phyloP scores from a whole-genome alignment of 2,329 filamentous ascomycete species.

The Phialocephala subalpina region DNA sequence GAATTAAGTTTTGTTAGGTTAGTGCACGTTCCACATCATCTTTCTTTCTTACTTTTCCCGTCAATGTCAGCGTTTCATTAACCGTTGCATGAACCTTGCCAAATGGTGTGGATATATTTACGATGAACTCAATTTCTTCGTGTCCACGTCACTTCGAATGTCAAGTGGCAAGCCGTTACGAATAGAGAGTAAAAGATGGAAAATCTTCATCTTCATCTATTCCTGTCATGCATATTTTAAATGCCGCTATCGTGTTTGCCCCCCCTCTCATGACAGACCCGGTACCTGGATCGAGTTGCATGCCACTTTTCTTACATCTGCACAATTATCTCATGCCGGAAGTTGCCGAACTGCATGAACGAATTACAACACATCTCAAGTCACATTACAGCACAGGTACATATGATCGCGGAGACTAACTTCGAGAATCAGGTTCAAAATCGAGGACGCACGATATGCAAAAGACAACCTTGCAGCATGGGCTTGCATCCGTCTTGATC shows the following conservation, averaged over 20 bases:
- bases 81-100: not conserved
- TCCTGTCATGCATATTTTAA: not conserved
- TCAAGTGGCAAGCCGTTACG: not conserved
- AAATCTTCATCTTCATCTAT: not conserved
- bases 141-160: not conserved
- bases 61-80: not conserved
- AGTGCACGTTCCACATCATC: conserved; percentile 44
- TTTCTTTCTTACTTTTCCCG: not conserved
- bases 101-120: not conserved
- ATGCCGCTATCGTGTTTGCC: not conserved
- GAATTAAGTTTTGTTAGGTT: conserved; percentile 78
- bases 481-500: conserved; percentile 87
- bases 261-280: not conserved
- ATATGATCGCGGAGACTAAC: conserved; percentile 2
- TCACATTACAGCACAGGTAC: not conserved
- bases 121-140: not conserved
- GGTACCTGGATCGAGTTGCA: not conserved
- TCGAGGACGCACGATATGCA: conserved; percentile 86
- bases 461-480: conserved; percentile 84
- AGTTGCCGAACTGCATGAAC: not conserved
- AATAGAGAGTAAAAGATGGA: not conserved
- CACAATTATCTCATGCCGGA: too few relatives aligned
- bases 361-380: not conserved
- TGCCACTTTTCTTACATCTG: not conserved
- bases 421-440: conserved; percentile 65